phyloP scores from a whole-genome alignment of 257 asterid species.

The Anisodus acutangulus region DNA sequence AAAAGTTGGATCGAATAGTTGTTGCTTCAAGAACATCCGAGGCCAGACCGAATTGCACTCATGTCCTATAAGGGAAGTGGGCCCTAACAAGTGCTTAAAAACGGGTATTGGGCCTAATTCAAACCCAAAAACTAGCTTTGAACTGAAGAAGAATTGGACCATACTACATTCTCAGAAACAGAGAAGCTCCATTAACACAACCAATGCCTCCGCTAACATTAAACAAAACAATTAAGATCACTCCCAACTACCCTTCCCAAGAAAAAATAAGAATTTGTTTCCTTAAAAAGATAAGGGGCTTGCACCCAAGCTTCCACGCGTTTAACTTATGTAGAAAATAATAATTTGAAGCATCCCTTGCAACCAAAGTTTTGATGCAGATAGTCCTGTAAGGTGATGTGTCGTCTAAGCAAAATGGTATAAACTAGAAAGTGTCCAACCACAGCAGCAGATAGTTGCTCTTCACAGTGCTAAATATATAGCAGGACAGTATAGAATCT shows the following conservation, averaged over 20 bases:
- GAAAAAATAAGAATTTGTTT: background rate
- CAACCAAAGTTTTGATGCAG: background rate
- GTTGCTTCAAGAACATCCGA: background rate
- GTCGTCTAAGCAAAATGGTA: background rate
- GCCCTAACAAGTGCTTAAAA: background rate
- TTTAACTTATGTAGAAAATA: background rate
- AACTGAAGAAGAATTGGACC: too few species aligned
- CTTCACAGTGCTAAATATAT: background rate
- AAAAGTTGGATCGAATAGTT: background rate
- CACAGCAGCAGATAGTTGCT: background rate
- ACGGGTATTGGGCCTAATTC: background rate
- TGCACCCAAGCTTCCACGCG: slow-evolving; percentile 10
- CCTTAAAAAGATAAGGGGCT: background rate
- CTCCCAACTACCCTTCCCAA: background rate
- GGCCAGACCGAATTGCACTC: background rate
- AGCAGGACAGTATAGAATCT: background rate
- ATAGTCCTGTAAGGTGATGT: background rate
- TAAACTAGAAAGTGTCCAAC: background rate
- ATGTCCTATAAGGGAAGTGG: background rate
- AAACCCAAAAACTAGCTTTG: background rate
- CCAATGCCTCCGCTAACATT: background rate
- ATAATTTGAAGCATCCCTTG: background rate
- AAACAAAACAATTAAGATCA: background rate
- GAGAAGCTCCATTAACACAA: background rate
- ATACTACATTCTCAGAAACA: background rate